phyloP scores from a whole-genome alignment of 2,329 filamentous ascomycete genomes.

The Tolypocladium tropicale region DNA sequence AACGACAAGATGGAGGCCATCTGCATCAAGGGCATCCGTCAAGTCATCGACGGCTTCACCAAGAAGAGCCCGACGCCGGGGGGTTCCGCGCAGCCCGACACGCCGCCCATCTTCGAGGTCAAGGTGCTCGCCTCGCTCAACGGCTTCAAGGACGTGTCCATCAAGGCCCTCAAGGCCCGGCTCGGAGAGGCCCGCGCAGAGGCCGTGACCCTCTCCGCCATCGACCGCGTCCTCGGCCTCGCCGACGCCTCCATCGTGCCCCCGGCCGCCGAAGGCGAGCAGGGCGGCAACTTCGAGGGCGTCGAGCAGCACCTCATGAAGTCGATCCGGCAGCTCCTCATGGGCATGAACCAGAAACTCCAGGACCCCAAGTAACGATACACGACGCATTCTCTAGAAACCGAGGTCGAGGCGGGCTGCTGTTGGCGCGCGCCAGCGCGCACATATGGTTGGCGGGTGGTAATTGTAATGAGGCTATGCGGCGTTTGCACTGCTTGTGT shows the following conservation, averaged over 20 bases:
- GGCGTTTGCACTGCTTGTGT: neutral
- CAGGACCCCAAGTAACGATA: constrained; percentile 7
- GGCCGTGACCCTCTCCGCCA: constrained; percentile 36
- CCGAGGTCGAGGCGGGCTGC: neutral
- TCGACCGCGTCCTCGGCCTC: constrained; percentile 39
- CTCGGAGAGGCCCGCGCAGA: constrained; percentile 32
- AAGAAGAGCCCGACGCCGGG: constrained; percentile 24
- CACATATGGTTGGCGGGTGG: neutral
- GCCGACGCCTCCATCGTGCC: constrained; percentile 31
- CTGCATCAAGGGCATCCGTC: constrained; percentile 30
- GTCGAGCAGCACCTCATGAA: constrained; percentile 31
- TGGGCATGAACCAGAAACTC: constrained; percentile 29
- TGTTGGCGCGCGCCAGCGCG: neutral
- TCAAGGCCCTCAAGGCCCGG: constrained; percentile 28
- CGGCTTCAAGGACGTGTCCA: constrained; percentile 35
- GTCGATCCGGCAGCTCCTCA: constrained; percentile 27
- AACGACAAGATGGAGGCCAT: constrained; percentile 37
- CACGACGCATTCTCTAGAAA: neutral
- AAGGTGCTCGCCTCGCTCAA: constrained; percentile 30
- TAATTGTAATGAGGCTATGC: neutral
- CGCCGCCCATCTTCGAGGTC: constrained; percentile 23
- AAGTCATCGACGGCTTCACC: constrained; percentile 32
- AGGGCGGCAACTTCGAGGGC: constrained; percentile 23
- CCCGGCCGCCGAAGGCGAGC: constrained; percentile 20
- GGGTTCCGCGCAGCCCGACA: constrained; percentile 12